These are phyloP conservation scores for Coriaria nepalensis DNA, from an alignment of 306 rosid genomes.

Conservation along the genomic window DNA sequence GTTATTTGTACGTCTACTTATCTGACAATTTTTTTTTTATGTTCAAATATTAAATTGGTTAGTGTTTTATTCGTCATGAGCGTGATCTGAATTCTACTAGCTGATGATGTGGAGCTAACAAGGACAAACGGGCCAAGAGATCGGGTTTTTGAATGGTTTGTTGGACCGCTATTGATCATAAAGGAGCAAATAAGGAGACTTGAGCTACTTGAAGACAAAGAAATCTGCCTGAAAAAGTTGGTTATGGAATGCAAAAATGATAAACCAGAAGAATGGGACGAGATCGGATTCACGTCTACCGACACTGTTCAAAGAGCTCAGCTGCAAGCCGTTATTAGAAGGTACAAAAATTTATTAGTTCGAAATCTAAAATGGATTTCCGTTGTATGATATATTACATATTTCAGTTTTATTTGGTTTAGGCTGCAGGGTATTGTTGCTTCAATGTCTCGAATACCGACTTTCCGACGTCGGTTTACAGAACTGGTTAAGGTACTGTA, in stretches of 20 bases:
- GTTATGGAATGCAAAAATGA: conserved; percentile 49
- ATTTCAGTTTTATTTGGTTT: no score
- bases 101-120: conserved; percentile 55
- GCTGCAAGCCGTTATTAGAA: conserved; percentile 63
- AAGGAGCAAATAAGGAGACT: conserved; percentile 62
- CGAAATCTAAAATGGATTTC: no score
- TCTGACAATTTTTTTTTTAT: background rate
- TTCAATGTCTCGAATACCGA: conserved; percentile 55
- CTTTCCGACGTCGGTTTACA: conserved; percentile 49
- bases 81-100: conserved; percentile 29
- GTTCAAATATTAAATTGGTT: no score
- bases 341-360: no score
- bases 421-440: conserved; percentile 68
- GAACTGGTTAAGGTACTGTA: conserved; percentile 47
- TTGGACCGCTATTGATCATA: conserved; percentile 59
- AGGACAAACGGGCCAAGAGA: conserved; percentile 51
- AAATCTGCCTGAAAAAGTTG: conserved; percentile 39
- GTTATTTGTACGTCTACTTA: conserved; percentile 41
- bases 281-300: conserved; percentile 35
- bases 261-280: conserved; percentile 62
- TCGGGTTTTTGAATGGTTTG: conserved; percentile 63
- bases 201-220: conserved; percentile 38
- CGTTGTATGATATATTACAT: no score
- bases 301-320: conserved; percentile 61
- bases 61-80: conserved; percentile 13